Conservation (phyloP, 2,329 filamentous ascomycete species). For the Emergomyces pasteurianus region DNA sequence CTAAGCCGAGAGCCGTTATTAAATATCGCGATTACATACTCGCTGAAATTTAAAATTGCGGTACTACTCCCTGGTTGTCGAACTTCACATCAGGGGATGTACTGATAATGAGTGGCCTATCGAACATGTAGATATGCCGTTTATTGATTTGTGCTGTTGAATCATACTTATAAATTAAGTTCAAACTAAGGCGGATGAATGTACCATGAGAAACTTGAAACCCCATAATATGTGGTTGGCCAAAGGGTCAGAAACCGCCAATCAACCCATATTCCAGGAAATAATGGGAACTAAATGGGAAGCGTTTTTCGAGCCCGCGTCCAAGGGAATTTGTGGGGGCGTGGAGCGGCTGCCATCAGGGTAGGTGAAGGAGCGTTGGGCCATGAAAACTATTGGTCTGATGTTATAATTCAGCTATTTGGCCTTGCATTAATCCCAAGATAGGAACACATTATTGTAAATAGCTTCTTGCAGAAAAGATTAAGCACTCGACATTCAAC, state of each 20-base stretch:
- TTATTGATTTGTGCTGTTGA: too few relatives aligned
- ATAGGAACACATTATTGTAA: background rate
- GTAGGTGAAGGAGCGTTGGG: background rate
- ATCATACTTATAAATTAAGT: background rate
- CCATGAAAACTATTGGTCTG: background rate
- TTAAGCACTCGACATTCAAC: too few relatives aligned
- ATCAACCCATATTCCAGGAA: background rate
- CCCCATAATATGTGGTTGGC: background rate
- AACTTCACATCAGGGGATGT: too few relatives aligned
- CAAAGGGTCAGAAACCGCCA: background rate
- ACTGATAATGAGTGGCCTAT: too few relatives aligned
- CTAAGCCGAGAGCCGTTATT: background rate
- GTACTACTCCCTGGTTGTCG: background rate
- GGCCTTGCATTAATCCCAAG: background rate
- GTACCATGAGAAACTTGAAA: background rate
- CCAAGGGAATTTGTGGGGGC: background rate
- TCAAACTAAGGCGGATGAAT: background rate
- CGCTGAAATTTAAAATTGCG: background rate
- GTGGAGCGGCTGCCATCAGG: background rate
- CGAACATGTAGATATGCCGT: too few relatives aligned
- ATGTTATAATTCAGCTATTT: background rate
- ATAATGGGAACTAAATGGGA: background rate
- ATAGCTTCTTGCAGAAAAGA: too few relatives aligned
- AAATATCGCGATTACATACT: background rate
- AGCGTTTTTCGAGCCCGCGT: background rate